Conservation (phyloP, 2,329 filamentous ascomycete genomes). For the Fusarium cicatricum region DNA sequence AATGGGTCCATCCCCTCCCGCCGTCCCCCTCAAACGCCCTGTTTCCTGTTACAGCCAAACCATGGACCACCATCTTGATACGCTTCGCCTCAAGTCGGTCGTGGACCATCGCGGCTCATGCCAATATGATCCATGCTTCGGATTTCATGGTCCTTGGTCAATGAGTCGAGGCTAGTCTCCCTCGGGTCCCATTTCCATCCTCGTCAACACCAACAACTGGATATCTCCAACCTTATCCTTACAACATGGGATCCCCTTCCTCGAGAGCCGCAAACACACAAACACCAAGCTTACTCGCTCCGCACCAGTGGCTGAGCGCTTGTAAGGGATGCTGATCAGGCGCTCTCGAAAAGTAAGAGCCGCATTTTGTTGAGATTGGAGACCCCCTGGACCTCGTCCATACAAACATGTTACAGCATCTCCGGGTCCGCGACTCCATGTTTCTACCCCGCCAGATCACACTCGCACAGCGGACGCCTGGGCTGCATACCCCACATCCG, state of each 20-base stretch:
- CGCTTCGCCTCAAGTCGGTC: neutral
- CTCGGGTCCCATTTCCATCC: neutral
- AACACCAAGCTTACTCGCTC: conserved; percentile 11
- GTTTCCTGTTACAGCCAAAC: conserved; percentile 9
- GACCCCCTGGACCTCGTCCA: conserved; percentile 12
- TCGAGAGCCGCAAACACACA: conserved; percentile 10
- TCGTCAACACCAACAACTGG: neutral
- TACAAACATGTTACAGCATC: conserved; percentile 9
- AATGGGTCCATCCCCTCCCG: conserved; percentile 22
- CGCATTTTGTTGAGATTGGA: conserved; percentile 34
- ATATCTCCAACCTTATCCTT: neutral
- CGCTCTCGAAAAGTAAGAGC: conserved; percentile 29
- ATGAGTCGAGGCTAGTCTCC: neutral
- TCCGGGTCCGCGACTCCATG: conserved; percentile 32
- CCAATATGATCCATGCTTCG: neutral
- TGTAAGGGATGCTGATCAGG: conserved; percentile 22
- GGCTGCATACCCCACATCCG: conserved; percentile 33
- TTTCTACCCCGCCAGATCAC: conserved; percentile 33
- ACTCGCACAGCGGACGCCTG: conserved; percentile 12
- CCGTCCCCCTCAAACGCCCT: too few relatives aligned
- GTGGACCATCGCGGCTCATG: conserved; percentile 4
- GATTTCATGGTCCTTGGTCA: conserved; percentile 3
- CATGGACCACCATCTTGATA: conserved; percentile 2
- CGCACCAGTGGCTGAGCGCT: conserved; percentile 6
- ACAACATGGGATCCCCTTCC: conserved; percentile 4